phyloP scores from a whole-genome alignment of 73 alveolate genomes.

The Blepharisma japonicum region DNA sequence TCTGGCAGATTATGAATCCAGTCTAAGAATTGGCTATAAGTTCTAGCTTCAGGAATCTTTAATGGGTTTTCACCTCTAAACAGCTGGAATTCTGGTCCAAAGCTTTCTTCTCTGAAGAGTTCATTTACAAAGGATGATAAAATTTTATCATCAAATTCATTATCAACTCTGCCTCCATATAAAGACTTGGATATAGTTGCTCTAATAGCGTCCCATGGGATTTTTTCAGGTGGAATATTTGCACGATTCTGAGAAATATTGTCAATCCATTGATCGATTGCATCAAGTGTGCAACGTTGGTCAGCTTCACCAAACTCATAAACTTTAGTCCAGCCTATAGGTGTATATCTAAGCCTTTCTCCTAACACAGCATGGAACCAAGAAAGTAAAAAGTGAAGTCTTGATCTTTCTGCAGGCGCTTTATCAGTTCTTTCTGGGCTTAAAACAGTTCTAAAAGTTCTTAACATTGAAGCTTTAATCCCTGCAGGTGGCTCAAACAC shows the following conservation, averaged over 20 bases:
- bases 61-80: conserved; percentile 63
- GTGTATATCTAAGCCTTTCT: conserved; percentile 94
- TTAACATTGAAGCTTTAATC: conserved; percentile 76
- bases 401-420: conserved; percentile 93
- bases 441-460: conserved; percentile 82
- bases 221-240: conserved; percentile 80
- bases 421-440: conserved; percentile 88
- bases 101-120: conserved; percentile 80
- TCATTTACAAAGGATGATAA: conserved; percentile 86
- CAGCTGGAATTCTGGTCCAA: conserved; percentile 74
- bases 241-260: conserved; percentile 73
- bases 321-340: conserved; percentile 98
- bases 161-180: conserved; percentile 99
- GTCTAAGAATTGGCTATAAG: conserved; percentile 66
- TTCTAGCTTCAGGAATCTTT: conserved; percentile 86
- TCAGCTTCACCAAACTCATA: conserved; percentile 99
- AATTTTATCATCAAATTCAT: conserved; percentile 95
- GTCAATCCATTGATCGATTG: conserved; percentile 98
- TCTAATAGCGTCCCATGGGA: conserved; percentile 99
- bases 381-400: conserved; percentile 97
- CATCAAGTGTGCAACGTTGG: conserved; percentile 96
- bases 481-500: conserved; percentile 99
- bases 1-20: conserved; percentile 89
- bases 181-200: conserved; percentile 42
- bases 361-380: conserved; percentile 99